Evolutionary conservation across 176 grass and related monocot genomes (phyloP).

Genomic region (Microstegium vimineum): DNA sequence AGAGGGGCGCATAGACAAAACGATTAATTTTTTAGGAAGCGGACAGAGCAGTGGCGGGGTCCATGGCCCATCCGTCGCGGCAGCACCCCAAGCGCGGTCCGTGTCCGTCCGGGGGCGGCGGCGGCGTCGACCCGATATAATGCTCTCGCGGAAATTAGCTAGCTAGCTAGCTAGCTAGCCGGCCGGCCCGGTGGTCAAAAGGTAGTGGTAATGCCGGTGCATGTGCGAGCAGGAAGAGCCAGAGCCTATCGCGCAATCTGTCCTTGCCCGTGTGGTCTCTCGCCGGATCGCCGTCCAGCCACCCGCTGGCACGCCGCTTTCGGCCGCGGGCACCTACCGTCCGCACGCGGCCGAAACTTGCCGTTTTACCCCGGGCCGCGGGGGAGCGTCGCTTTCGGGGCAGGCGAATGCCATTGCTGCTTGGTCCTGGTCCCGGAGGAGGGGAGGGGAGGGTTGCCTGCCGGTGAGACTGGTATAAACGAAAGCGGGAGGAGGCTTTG

Average conservation of each 20-base stretch:
- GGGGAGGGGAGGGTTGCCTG: background rate
- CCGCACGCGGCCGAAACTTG: conserved; percentile 23
- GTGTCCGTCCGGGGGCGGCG: background rate
- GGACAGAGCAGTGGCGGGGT: conserved; percentile 40
- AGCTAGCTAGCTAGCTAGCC: background rate
- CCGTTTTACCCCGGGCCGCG: background rate
- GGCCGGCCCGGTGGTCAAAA: background rate
- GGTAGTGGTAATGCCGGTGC: conserved; percentile 1
- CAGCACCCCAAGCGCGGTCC: conserved; percentile 26
- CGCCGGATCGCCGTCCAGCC: conserved; percentile 34
- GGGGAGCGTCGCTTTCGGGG: conserved; percentile 20
- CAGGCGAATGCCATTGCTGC: conserved; percentile 30
- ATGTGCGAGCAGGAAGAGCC: conserved; percentile 23
- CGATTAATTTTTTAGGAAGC: conserved; percentile 2
- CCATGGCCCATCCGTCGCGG: conserved; percentile 35
- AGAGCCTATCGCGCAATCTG: background rate
- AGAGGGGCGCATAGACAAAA: conserved; percentile 36
- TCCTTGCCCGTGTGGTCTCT: conserved; percentile 20
- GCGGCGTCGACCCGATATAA: conserved; percentile 14
- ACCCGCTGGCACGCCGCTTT: conserved; percentile 26
- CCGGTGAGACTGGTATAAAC: conserved; percentile 8
- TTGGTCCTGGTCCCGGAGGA: conserved; percentile 3
- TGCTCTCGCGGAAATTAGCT: background rate
- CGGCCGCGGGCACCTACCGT: conserved; percentile 38
- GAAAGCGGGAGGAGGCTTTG: background rate